phyloP scores from a whole-genome alignment of 2,329 filamentous ascomycete species.

The Pseudocercospora eumusae region DNA sequence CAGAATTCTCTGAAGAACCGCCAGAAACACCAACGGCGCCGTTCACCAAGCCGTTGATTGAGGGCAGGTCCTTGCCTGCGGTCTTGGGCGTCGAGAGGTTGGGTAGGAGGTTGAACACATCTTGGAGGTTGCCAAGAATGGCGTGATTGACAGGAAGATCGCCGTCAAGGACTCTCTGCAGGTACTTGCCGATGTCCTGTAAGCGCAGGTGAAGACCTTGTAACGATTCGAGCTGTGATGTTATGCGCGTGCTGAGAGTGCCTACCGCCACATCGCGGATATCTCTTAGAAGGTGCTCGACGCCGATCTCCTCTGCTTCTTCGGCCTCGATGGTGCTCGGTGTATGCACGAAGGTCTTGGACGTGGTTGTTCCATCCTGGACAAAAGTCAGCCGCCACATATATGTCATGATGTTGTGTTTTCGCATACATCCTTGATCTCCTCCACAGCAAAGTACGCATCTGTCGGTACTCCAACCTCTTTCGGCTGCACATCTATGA shows the following conservation, averaged over 20 bases:
- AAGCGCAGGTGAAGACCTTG: constrained; percentile 93
- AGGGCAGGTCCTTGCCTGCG: constrained; percentile 62
- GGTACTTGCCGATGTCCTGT: constrained; percentile 91
- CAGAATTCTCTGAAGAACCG: constrained; percentile 65
- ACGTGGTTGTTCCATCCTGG: constrained; percentile 93
- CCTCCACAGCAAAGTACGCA: constrained; percentile 97
- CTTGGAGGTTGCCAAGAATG: constrained; percentile 96
- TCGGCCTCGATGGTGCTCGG: constrained; percentile 98
- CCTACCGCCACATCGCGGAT: constrained; percentile 97
- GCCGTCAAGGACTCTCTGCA: constrained; percentile 92
- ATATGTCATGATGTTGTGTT: neutral
- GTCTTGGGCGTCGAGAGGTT: constrained; percentile 85
- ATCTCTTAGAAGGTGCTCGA: constrained; percentile 95
- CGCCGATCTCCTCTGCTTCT: constrained; percentile 97
- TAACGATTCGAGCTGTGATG: constrained; percentile 93
- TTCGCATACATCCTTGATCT: constrained; percentile 86
- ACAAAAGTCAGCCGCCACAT: constrained; percentile 29
- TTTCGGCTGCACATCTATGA: constrained; percentile 97
- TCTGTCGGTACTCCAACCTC: constrained; percentile 97
- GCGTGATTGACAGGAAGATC: constrained; percentile 95
- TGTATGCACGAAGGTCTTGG: constrained; percentile 97
- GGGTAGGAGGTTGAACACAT: constrained; percentile 96
- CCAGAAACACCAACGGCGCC: constrained; percentile 57
- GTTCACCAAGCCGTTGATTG: constrained; percentile 54
- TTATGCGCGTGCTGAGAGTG: constrained; percentile 93